phyloP scores from a whole-genome alignment of 805 yeast genomes.

The Starmerella roubikii region DNA sequence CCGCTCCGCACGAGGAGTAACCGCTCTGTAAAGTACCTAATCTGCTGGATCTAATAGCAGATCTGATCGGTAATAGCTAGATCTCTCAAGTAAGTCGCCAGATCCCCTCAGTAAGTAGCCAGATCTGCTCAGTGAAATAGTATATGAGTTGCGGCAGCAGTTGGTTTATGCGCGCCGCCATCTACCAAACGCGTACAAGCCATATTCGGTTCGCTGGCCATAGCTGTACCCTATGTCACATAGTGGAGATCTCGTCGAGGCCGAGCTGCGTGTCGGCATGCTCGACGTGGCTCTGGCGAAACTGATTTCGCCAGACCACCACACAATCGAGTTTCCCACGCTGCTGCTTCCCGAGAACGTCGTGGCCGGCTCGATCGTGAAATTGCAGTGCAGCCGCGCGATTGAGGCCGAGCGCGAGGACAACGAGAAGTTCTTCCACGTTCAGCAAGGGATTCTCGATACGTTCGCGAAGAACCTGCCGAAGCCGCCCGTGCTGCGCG shows the following conservation, averaged over 20 bases:
- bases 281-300: constrained; percentile 90
- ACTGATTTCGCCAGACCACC: constrained; percentile 80
- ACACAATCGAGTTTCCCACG: constrained; percentile 93
- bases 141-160: neutral
- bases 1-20: neutral
- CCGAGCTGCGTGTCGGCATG: constrained; percentile 87
- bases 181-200: neutral
- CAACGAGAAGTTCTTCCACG: constrained; percentile 39
- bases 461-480: constrained; percentile 68
- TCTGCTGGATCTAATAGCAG: too few species aligned
- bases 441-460: constrained; percentile 61
- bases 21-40: too few species aligned
- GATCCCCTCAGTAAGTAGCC: too few species aligned
- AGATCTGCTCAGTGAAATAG: too few species aligned
- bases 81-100: too few species aligned
- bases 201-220: neutral
- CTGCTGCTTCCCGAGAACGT: constrained; percentile 81
- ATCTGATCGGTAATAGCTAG: too few species aligned
- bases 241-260: constrained; percentile 46
- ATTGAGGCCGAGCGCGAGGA: constrained; percentile 50
- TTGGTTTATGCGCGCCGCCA: neutral
- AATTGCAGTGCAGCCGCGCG: constrained; percentile 72
- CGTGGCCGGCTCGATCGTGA: constrained; percentile 81
- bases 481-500: constrained; percentile 48
- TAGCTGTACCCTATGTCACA: constrained; percentile 2